These are phyloP conservation scores for Saccharata proteae DNA, from an alignment of 2,329 filamentous ascomycete species.

Conservation along the genomic window DNA sequence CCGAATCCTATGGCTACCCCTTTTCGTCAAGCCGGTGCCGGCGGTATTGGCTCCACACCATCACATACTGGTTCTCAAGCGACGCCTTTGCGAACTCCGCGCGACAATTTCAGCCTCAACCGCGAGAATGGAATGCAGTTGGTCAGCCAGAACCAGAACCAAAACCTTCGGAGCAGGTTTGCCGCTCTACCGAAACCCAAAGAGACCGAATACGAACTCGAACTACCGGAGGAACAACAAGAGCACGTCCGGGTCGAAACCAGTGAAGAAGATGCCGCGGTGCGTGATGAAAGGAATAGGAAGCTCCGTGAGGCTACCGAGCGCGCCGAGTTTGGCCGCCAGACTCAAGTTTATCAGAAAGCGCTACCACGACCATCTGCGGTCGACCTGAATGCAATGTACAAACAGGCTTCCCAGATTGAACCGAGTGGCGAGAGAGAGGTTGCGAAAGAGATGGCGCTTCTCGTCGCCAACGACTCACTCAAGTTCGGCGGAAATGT, in stretches of 20 bases:
- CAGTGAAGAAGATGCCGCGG: slow-evolving; percentile 56
- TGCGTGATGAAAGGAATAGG: slow-evolving; percentile 60
- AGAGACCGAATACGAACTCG: slow-evolving; percentile 87
- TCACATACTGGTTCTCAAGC: slow-evolving; percentile 52
- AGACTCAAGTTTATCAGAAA: slow-evolving; percentile 85
- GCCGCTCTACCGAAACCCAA: slow-evolving; percentile 82
- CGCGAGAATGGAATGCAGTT: slow-evolving; percentile 54
- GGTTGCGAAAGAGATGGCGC: slow-evolving; percentile 65
- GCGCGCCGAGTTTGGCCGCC: slow-evolving; percentile 60
- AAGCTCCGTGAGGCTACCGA: slow-evolving; percentile 51
- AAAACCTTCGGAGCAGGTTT: slow-evolving; percentile 62
- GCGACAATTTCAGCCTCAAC: slow-evolving; percentile 80
- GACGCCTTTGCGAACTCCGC: slow-evolving; percentile 76
- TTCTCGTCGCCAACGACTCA: slow-evolving; percentile 74
- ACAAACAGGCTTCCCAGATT: slow-evolving; percentile 49
- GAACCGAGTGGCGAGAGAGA: slow-evolving; percentile 53
- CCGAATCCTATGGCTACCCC: slow-evolving; percentile 94
- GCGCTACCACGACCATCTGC: slow-evolving; percentile 63
- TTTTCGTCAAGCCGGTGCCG: slow-evolving; percentile 50
- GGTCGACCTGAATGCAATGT: slow-evolving; percentile 58
- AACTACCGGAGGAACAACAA: slow-evolving; percentile 70
- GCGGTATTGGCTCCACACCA: slow-evolving; percentile 56
- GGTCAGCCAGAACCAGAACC: slow-evolving; percentile 62
- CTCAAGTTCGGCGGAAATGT: slow-evolving; percentile 58
- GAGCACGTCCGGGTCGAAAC: slow-evolving; percentile 44